Base-by-base conservation (phyloP, 805 yeast species). In the Candida broadrunensis region DNA sequence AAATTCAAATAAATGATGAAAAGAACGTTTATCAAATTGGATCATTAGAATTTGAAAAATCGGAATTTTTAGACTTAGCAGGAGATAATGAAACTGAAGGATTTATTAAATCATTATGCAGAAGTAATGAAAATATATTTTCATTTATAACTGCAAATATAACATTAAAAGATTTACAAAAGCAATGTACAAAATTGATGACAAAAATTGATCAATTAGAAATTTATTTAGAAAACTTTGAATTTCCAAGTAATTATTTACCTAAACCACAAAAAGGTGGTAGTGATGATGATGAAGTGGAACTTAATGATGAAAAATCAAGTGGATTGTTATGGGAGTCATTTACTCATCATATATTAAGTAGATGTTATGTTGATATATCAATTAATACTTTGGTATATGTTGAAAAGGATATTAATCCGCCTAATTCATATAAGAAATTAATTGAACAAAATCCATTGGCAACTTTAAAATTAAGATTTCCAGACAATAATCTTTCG, bases 51-150 rank as follows among this genome's bases (percentile, higher is more conserved):
- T 70, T 74, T 49, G 78, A 75, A 46, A 76, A 77, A 42, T 63
- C 75, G 2, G 83, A 78, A 38, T 72, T 80, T 47, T 46, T 61
- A 19, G 65, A 61, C 43, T 46, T 61, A 23, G 65, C 61, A 1
- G 65, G 64, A 5, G 63, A 61, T 39, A 54, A 59, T 48, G 85
- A 81, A 26, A 73, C 84, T 4, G 83, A 77, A 44, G 79, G 81
- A 18, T 78, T 81, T 54, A 66, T 80, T 37, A 73, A 73, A 51
- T 68, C 75, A 12, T 46, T 61, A 27, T 49, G 55, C 23, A 47
- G 54, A 36, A 54, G 56, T 33, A 55, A 60, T 38, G 67, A 60
- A 29, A 60, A 60, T 35, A 56, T 61, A 11, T 61, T 52, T 42
- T 67, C 72, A 23, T 70, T 72, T 50, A 70, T 72, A 21, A 61